These are phyloP conservation scores for Naganishia onofrii DNA, from an alignment of 768 basidiomycete genomes.

Conservation along the genomic window DNA sequence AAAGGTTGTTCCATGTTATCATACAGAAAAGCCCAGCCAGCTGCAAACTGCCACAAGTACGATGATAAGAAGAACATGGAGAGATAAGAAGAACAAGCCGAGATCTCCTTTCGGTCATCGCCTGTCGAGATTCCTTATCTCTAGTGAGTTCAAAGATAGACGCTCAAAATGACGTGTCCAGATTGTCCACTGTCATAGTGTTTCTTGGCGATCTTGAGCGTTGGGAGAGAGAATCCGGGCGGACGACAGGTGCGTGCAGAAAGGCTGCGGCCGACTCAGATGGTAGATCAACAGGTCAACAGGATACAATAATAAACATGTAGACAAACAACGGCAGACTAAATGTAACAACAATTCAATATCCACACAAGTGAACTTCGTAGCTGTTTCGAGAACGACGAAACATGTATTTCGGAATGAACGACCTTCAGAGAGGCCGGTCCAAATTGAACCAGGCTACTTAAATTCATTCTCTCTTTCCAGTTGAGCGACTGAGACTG, in stretches of 20 bases:
- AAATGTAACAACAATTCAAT: background rate
- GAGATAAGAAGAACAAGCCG: conserved; percentile 20
- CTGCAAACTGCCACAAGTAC: background rate
- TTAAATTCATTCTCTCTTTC: conserved; percentile 2
- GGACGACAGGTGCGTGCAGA: too few species aligned
- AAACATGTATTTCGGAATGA: background rate
- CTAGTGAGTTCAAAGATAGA: too few species aligned
- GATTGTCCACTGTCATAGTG: too few species aligned
- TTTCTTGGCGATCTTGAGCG: too few species aligned
- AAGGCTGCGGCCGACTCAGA: too few species aligned
- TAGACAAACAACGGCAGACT: background rate
- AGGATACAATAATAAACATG: conserved; percentile 1
- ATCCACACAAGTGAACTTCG: background rate
- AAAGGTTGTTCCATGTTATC: conserved; percentile 19
- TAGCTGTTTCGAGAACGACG: background rate
- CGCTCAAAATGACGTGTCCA: conserved; percentile 4
- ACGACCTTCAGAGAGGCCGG: too few species aligned
- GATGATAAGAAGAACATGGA: background rate
- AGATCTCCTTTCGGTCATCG: conserved; percentile 16
- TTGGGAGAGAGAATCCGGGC: too few species aligned
- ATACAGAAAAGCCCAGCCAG: too few species aligned
- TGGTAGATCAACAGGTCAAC: too few species aligned
- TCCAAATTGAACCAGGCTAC: background rate
- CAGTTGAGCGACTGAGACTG: conserved; percentile 41
- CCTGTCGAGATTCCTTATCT: conserved; percentile 16